Evolutionary conservation across 1,284 basidiomycete genomes (phyloP).

Genomic region (Cronartium quercuum): DNA sequence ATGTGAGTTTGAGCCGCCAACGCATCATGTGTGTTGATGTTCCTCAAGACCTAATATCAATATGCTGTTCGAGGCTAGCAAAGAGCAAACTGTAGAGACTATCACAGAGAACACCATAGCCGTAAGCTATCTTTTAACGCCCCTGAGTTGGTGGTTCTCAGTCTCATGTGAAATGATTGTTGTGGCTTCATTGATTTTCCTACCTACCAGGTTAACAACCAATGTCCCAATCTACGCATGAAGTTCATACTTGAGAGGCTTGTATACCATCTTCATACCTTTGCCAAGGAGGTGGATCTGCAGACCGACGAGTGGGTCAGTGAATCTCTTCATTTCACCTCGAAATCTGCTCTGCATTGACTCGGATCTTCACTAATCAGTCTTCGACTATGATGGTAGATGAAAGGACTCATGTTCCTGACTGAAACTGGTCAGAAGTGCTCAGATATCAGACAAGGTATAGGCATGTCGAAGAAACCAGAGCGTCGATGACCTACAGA

Average conservation of each 20-base stretch:
- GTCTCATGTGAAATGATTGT: too few species aligned
- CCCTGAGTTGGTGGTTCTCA: too few species aligned
- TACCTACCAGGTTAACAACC: constrained; percentile 48
- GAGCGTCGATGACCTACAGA: neutral
- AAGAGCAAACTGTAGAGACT: constrained; percentile 51
- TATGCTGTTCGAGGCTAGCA: neutral
- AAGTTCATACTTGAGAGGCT: constrained; percentile 56
- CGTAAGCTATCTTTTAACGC: neutral
- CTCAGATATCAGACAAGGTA: constrained; percentile 41
- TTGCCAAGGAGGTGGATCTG: constrained; percentile 64
- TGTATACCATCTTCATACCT: constrained; percentile 63
- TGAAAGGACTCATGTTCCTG: constrained; percentile 20
- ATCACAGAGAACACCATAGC: constrained; percentile 56
- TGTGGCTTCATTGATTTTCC: too few species aligned
- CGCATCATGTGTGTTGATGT: too few species aligned
- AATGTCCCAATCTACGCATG: constrained; percentile 51
- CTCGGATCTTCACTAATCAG: neutral
- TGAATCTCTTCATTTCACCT: constrained; percentile 9
- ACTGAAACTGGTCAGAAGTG: constrained; percentile 39
- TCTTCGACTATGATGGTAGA: constrained; percentile 2
- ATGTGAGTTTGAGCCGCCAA: neutral
- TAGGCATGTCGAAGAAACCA: constrained; percentile 40
- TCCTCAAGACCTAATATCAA: neutral
- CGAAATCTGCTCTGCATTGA: neutral
- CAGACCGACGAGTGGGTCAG: constrained; percentile 79